These are phyloP conservation scores for Suillus placidus DNA, from an alignment of 768 basidiomycete genomes.

Conservation along the genomic window DNA sequence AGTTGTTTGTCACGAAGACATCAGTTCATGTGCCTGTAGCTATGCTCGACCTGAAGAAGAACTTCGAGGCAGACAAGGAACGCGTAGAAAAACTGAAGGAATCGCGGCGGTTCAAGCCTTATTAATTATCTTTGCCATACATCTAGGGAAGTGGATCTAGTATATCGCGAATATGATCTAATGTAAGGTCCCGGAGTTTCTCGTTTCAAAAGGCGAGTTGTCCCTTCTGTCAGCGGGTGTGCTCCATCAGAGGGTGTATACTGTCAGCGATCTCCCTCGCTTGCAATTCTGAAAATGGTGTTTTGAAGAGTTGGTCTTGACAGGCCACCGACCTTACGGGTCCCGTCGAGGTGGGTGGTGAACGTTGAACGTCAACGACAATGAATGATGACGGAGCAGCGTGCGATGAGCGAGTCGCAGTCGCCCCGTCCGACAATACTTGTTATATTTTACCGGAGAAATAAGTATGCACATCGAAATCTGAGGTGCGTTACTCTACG, in stretches of 20 bases:
- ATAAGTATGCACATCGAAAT: neutral
- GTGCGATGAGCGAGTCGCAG: neutral
- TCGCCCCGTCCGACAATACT: neutral
- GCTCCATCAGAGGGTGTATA: neutral
- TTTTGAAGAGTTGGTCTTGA: neutral
- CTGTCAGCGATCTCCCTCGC: neutral
- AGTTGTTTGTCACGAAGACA: constrained; percentile 6
- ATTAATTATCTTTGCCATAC: constrained; percentile 45
- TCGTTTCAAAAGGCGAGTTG: neutral
- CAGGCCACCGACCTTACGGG: neutral
- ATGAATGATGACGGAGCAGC: neutral
- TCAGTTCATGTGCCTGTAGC: constrained; percentile 37
- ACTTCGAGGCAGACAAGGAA: constrained; percentile 88
- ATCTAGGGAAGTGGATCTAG: neutral
- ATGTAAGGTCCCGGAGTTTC: neutral
- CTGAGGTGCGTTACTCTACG: neutral
- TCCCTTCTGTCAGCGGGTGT: neutral
- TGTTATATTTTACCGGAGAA: neutral
- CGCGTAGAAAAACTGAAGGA: constrained; percentile 52
- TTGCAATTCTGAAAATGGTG: neutral
- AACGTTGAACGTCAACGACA: neutral
- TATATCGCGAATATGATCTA: neutral
- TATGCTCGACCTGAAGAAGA: constrained; percentile 63
- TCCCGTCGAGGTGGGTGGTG: neutral
- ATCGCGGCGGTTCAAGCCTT: constrained; percentile 84